These are phyloP conservation scores for Alectoria sarmentosa DNA, from an alignment of 495 filamentous ascomycete genomes.

Conservation along the genomic window DNA sequence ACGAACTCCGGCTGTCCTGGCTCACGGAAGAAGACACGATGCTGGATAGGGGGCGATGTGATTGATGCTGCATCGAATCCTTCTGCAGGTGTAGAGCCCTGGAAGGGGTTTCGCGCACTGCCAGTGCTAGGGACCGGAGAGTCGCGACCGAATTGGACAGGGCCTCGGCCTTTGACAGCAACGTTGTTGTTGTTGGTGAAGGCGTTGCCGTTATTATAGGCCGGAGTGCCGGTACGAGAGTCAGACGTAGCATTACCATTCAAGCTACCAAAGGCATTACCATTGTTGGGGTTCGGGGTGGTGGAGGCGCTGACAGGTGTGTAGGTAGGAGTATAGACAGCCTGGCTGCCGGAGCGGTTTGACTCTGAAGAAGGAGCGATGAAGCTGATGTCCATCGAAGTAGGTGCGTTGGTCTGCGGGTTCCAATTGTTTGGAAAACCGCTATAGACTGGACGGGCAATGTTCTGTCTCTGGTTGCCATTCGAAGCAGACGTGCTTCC, in stretches of 20 bases:
- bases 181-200: not conserved
- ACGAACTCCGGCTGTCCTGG: constrained; percentile 19
- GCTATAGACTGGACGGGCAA: not conserved
- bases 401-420: constrained; percentile 1
- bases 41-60: constrained; percentile 6
- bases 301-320: not conserved
- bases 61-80: not conserved
- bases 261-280: not conserved
- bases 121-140: not conserved
- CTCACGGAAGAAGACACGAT: constrained; percentile 19
- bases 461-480: not conserved
- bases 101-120: not conserved
- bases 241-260: not conserved
- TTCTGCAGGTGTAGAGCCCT: not conserved
- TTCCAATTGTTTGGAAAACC: not conserved
- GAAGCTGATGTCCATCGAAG: constrained; percentile 6
- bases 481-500: not conserved
- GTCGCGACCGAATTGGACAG: not conserved
- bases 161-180: not conserved
- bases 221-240: not conserved
- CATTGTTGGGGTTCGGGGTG: not conserved
- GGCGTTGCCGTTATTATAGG: not conserved
- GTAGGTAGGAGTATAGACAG: not conserved
- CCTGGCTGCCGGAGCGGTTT: constrained; percentile 4
- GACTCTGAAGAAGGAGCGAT: not conserved